These are phyloP conservation scores for Tuber magnatum DNA, from an alignment of 495 filamentous ascomycete genomes.

Conservation along the genomic window DNA sequence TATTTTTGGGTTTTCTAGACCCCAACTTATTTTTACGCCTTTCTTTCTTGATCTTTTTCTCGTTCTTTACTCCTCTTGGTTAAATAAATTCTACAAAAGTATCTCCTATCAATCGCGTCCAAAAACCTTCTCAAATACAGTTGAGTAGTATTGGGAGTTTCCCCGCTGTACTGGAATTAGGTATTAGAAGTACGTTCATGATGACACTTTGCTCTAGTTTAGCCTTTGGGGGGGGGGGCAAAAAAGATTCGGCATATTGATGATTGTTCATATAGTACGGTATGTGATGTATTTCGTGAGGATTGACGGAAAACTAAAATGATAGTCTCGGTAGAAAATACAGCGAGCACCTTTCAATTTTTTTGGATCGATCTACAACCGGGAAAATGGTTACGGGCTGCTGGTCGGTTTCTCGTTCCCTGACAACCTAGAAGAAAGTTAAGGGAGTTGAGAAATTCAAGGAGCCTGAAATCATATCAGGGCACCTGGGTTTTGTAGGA, in stretches of 20 bases:
- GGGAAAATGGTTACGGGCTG: background rate
- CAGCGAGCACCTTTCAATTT: background rate
- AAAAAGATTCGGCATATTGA: background rate
- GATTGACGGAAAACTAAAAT: background rate
- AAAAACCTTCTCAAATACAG: background rate
- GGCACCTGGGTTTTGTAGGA: background rate
- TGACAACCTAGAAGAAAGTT: background rate
- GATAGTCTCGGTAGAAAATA: background rate
- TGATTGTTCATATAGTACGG: background rate
- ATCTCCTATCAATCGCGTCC: background rate
- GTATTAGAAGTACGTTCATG: background rate
- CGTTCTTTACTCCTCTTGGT: background rate
- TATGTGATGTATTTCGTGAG: background rate
- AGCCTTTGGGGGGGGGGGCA: background rate
- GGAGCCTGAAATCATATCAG: background rate
- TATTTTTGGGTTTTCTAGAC: background rate
- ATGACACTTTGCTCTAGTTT: background rate
- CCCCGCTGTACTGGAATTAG: background rate
- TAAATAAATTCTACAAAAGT: slow-evolving; percentile 1
- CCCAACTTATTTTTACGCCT: background rate
- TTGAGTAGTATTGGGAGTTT: background rate
- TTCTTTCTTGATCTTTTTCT: background rate
- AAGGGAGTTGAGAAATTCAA: background rate
- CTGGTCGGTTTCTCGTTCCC: background rate
- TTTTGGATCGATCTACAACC: background rate